Evolutionary conservation across 345 rosid species (phyloP).

Genomic region (Euphorbia peplus): DNA sequence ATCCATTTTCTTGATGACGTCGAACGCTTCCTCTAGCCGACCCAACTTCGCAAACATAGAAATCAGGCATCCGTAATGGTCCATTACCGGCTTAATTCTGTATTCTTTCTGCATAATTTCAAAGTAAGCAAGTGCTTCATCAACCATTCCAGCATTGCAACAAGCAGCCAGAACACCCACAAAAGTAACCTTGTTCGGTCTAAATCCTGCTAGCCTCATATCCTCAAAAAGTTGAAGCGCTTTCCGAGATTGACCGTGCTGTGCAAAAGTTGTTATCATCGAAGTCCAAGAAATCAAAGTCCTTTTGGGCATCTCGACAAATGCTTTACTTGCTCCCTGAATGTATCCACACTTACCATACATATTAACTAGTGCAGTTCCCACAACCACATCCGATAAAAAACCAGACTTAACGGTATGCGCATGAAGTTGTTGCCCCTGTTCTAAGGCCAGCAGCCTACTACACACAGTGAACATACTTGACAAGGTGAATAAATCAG

Average conservation of each 20-base stretch:
- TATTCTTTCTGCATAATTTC: conserved; percentile 47
- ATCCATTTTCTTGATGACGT: conserved; percentile 41
- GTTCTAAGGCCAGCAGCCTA: conserved; percentile 38
- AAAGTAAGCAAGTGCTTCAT: conserved; percentile 48
- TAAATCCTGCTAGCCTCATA: conserved; percentile 44
- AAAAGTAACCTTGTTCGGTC: conserved; percentile 56
- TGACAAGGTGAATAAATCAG: conserved; percentile 53
- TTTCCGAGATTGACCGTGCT: conserved; percentile 39
- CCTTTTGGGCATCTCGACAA: conserved; percentile 47
- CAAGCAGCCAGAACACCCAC: conserved; percentile 61
- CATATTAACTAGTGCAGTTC: conserved; percentile 55
- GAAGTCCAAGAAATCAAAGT: conserved; percentile 59
- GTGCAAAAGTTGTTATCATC: conserved; percentile 49
- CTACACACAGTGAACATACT: conserved; percentile 49
- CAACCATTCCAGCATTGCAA: conserved; percentile 44
- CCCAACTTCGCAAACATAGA: conserved; percentile 49
- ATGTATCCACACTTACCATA: conserved; percentile 57
- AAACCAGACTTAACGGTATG: conserved; percentile 42
- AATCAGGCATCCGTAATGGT: conserved; percentile 43
- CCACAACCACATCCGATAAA: conserved; percentile 44
- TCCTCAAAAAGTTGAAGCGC: conserved; percentile 62
- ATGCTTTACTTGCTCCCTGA: conserved; percentile 44
- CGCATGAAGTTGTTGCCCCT: conserved; percentile 58
- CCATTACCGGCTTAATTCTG: conserved; percentile 46
- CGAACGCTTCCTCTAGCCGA: conserved; percentile 45